A percentile compares a stretch with the other conserved stretches of the same genome.
phyloP scores from a whole-genome alignment of 495 filamentous ascomycete species.

The Tetracladium marchalianum region DNA sequence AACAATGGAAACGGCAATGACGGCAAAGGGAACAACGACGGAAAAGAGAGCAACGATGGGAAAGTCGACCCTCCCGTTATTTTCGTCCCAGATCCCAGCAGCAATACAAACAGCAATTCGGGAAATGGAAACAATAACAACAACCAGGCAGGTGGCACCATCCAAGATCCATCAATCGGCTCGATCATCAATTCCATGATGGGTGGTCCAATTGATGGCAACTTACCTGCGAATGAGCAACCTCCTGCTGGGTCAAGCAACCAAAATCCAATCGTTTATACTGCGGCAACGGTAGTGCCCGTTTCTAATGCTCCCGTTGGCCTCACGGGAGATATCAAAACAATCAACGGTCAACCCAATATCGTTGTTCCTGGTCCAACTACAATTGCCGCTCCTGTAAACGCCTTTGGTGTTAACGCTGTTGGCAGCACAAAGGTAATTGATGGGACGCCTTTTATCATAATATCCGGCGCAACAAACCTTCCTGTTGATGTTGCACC shows the following conservation, averaged over 20 bases:
- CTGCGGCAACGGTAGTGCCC: not conserved
- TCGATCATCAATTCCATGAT: slow-evolving; percentile 1
- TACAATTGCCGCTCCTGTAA: not conserved
- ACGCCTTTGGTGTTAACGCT: not conserved
- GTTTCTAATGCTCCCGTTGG: not conserved
- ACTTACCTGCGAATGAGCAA: no score
- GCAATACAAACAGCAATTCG: not conserved
- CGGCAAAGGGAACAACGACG: no score
- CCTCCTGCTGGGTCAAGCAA: not conserved
- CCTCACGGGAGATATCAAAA: not conserved
- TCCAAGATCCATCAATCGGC: not conserved
- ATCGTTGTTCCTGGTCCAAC: not conserved
- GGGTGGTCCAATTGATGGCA: not conserved
- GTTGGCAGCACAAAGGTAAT: not conserved
- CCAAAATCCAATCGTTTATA: not conserved
- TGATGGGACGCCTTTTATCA: not conserved
- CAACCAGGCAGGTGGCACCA: not conserved
- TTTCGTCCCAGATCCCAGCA: not conserved
- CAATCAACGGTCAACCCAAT: not conserved
- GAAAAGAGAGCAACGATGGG: not conserved
- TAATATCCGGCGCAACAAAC: not conserved
- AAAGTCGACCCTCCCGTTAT: not conserved
- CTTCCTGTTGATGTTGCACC: not conserved
- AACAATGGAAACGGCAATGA: no score
- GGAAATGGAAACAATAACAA: not conserved